Evolutionary conservation across 306 rosid genomes (phyloP).

Genomic region (Vigna unguiculata): DNA sequence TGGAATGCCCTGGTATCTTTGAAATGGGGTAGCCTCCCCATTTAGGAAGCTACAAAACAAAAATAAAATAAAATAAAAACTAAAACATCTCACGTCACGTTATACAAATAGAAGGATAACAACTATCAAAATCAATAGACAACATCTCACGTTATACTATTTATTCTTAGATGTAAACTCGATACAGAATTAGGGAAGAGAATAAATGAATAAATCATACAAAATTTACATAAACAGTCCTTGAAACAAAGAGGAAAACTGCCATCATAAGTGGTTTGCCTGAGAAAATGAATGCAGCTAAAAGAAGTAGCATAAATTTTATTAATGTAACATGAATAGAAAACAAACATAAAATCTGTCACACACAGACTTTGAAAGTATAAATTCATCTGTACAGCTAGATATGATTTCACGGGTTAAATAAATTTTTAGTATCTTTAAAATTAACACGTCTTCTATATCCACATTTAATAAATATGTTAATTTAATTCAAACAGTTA

Average conservation of each 20-base stretch:
- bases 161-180: conserved; percentile 2
- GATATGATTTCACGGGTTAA: neutral
- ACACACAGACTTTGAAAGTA: conserved; percentile 24
- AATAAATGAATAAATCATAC: neutral
- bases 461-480: too few relatives aligned
- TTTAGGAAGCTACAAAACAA: neutral
- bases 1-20: neutral
- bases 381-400: conserved; percentile 8
- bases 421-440: too few relatives aligned
- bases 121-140: too few relatives aligned
- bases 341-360: neutral
- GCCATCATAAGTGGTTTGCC: neutral
- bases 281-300: neutral
- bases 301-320: neutral
- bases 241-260: conserved; percentile 9
- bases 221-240: neutral
- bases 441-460: too few relatives aligned
- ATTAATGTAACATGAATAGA: too few relatives aligned
- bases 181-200: neutral
- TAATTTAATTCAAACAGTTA: too few relatives aligned
- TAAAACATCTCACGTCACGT: neutral
- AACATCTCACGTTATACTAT: neutral
- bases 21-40: neutral
- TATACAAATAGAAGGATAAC: conserved; percentile 6
- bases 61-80: neutral